These are phyloP conservation scores for Glycine tomentella DNA, from an alignment of 306 rosid species.

Conservation along the genomic window DNA sequence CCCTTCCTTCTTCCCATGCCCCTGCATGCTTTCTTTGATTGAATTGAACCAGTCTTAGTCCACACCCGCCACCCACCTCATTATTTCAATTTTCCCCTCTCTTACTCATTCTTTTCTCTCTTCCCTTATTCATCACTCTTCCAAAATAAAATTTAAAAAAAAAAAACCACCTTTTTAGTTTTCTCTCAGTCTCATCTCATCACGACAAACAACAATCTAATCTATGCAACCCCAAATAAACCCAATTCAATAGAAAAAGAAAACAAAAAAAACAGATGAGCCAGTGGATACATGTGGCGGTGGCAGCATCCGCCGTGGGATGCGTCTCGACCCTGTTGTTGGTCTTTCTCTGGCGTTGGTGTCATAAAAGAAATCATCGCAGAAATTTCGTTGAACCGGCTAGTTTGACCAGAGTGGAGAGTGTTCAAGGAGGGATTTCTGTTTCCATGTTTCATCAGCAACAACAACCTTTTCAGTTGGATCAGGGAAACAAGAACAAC, in stretches of 20 bases:
- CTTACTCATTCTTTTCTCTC: constrained; percentile 21
- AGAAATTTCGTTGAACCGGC: constrained; percentile 49
- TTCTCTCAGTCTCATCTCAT: too few species aligned
- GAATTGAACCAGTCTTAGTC: constrained; percentile 77
- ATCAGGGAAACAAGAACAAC: constrained; percentile 54
- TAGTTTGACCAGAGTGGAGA: constrained; percentile 39
- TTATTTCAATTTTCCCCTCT: constrained; percentile 13
- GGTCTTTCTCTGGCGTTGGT: constrained; percentile 49
- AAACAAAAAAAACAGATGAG: constrained; percentile 48
- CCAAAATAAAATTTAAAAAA: not conserved
- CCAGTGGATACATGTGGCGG: constrained; percentile 49
- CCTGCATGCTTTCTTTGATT: constrained; percentile 55
- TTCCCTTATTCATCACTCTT: constrained; percentile 12
- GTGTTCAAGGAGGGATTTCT: constrained; percentile 33
- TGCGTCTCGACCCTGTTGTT: constrained; percentile 47
- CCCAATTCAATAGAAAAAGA: not conserved
- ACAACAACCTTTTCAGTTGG: constrained; percentile 39
- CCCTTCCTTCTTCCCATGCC: not conserved
- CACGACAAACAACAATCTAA: not conserved
- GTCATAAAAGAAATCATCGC: constrained; percentile 26
- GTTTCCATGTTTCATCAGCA: constrained; percentile 37
- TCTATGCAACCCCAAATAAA: constrained; percentile 33
- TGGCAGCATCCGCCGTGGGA: constrained; percentile 56
- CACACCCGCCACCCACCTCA: constrained; percentile 54
- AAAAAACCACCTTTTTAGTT: not conserved